Evolutionary conservation across 2,329 filamentous ascomycete species (phyloP), one percentile per base, ranked within the genome.

Genomic region (Clonostachys sp.): DNA sequence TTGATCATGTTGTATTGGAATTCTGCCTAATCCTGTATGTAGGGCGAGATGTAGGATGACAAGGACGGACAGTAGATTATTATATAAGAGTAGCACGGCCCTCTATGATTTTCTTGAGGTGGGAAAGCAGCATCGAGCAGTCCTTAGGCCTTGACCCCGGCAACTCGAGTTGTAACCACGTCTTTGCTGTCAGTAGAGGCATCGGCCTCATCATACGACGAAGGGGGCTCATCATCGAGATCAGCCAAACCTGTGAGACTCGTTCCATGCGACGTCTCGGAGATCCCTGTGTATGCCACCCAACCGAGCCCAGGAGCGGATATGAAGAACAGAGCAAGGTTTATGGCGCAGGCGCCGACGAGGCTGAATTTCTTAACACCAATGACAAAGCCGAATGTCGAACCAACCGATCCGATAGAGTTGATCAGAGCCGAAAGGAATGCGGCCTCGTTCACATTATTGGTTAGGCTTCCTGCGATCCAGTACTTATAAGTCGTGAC

Each of bases 401-500:
- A 44, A 7, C 42, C 42, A n/a, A 44, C 12, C 8, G 42, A 44
- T 8, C 42, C 42, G 2, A 44, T 33, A 5, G 42, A 20, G 16
- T 44, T 44, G 17, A 44, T 44, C 13, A 44, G 42, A 12, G 42
- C 42, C 14, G 42, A 24, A 17, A 44, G 13, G 42, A 34, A 44
- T 5, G 42, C 42, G 6, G 42, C 42, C 20, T 44, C 42, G 42
- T 44, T 44, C 6, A 44, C 42, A 6, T 44, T 44, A 18, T 44
- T 44, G 12, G 42, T 44, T 6, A 44, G 24, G 24, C 20, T 44
- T 16, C 42, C 42, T 6, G 34, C 20, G 14, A 44, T 16, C 42
- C 42, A 44, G 24, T 44, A 44, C 16, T 44, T 44, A 33, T 44
- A 44, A 13, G 42, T 44, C 12, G 42, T 44, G 42, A 44, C 42